A percentile compares a stretch with the other conserved stretches of the same genome.
Conservation (phyloP, 345 rosid species). For the Zanthoxylum bungeanum region DNA sequence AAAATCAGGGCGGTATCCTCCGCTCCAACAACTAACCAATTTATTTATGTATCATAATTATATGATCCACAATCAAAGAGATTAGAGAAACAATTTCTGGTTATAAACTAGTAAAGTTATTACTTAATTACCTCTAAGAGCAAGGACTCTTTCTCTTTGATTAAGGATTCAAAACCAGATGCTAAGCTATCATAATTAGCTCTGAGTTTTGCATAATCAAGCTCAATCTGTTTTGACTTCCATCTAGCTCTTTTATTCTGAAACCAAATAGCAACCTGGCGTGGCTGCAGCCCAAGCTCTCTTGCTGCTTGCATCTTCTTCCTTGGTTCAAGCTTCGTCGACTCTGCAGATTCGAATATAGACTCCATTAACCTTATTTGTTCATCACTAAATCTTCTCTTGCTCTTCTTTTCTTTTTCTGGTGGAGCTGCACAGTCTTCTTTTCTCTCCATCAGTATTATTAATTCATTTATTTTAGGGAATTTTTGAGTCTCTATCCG, state of each 20-base stretch:
- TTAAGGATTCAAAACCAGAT: constrained; percentile 46
- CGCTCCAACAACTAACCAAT: too few species aligned
- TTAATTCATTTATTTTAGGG: too few species aligned
- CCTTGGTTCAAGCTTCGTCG: constrained; percentile 64
- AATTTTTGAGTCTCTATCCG: too few species aligned
- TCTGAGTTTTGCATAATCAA: constrained; percentile 48
- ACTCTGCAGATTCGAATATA: constrained; percentile 64
- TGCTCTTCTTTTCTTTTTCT: constrained; percentile 32
- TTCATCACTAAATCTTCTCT: constrained; percentile 70
- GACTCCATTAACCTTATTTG: constrained; percentile 65
- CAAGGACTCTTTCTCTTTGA: constrained; percentile 60
- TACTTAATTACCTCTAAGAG: constrained; percentile 57
- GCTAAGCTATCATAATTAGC: constrained; percentile 51
- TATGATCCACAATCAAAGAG: too few species aligned
- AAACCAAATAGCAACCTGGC: constrained; percentile 91
- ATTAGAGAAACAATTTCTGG: too few species aligned
- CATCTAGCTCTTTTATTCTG: constrained; percentile 87
- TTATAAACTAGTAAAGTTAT: not conserved
- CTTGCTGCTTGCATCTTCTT: constrained; percentile 62
- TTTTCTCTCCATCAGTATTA: constrained; percentile 23
- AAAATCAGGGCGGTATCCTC: too few species aligned
- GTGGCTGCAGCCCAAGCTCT: constrained; percentile 77
- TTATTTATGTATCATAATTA: too few species aligned
- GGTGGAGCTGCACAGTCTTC: constrained; percentile 6
- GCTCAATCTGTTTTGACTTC: constrained; percentile 75